phyloP scores from a whole-genome alignment of 768 basidiomycete species.

The Termitomyces titanicus region DNA sequence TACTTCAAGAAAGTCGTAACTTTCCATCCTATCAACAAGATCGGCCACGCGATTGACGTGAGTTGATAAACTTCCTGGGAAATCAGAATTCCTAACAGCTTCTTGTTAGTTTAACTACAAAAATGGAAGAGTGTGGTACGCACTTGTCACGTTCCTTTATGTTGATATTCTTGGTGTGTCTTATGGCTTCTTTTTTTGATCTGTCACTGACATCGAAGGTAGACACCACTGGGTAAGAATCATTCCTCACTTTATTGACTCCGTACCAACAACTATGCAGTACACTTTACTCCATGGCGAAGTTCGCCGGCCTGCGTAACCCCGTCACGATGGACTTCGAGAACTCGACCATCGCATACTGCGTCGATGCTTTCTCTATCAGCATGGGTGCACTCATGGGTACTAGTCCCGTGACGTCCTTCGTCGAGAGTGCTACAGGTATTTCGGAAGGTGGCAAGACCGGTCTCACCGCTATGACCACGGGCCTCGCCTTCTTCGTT shows the following conservation, averaged over 20 bases:
- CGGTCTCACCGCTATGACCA: slow-evolving; percentile 72
- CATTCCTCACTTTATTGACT: not conserved
- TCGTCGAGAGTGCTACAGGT: slow-evolving; percentile 80
- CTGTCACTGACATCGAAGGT: slow-evolving; percentile 2
- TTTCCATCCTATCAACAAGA: slow-evolving; percentile 58
- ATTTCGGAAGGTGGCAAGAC: slow-evolving; percentile 88
- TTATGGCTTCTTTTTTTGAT: not conserved
- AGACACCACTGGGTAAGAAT: slow-evolving; percentile 47
- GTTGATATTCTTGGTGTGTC: slow-evolving; percentile 75
- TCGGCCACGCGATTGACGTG: slow-evolving; percentile 70
- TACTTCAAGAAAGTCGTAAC: slow-evolving; percentile 85
- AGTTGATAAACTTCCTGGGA: slow-evolving; percentile 20
- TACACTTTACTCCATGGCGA: slow-evolving; percentile 88
- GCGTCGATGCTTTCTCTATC: slow-evolving; percentile 78
- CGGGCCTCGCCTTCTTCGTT: slow-evolving; percentile 75
- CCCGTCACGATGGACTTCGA: slow-evolving; percentile 86
- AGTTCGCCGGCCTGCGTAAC: slow-evolving; percentile 85
- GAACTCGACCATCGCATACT: slow-evolving; percentile 77
- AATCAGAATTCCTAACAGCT: not conserved
- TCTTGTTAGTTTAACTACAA: slow-evolving; percentile 45
- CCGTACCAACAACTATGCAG: slow-evolving; percentile 29
- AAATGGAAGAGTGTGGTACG: slow-evolving; percentile 83
- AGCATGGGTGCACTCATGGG: slow-evolving; percentile 80
- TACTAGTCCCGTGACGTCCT: slow-evolving; percentile 79
- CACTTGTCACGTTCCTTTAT: slow-evolving; percentile 84